phyloP scores from a whole-genome alignment of 2,329 filamentous ascomycete species.

The Stagonosporopsis cucurbitacearum region DNA sequence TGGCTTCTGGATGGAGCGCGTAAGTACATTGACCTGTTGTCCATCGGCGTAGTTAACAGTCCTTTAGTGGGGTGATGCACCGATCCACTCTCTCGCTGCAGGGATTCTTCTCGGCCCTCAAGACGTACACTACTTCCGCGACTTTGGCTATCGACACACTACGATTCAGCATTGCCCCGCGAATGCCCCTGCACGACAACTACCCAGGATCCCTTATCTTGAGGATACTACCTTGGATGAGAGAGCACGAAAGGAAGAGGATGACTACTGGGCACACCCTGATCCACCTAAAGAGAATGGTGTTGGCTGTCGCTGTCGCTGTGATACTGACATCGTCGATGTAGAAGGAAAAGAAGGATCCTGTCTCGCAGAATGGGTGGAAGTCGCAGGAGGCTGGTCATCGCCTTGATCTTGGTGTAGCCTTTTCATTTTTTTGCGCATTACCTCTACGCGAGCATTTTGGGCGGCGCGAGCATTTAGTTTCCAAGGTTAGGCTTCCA shows the following conservation, averaged over 20 bases:
- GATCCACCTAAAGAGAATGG: constrained; percentile 93
- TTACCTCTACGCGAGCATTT: constrained; percentile 30
- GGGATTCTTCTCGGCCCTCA: constrained; percentile 80
- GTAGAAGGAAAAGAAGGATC: constrained; percentile 97
- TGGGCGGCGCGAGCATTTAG: constrained; percentile 28
- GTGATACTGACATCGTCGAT: constrained; percentile 96
- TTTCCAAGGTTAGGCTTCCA: constrained; percentile 21
- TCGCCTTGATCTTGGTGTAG: constrained; percentile 50
- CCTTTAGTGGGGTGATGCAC: constrained; percentile 91
- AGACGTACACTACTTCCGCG: constrained; percentile 98
- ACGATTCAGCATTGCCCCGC: constrained; percentile 98
- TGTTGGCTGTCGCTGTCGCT: constrained; percentile 93
- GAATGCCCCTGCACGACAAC: constrained; percentile 88
- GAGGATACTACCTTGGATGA: constrained; percentile 82
- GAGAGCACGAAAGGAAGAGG: constrained; percentile 86
- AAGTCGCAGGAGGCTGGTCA: constrained; percentile 93
- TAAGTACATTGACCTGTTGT: constrained; percentile 56
- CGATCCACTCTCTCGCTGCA: constrained; percentile 95
- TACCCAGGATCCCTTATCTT: constrained; percentile 78
- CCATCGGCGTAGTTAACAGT: constrained; percentile 45
- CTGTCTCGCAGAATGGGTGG: constrained; percentile 94
- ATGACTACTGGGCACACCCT: constrained; percentile 92
- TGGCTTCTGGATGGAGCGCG: constrained; percentile 98
- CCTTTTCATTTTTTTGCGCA: constrained; percentile 22
- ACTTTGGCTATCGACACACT: constrained; percentile 97